Evolutionary conservation across 2,329 filamentous ascomycete species (phyloP), one percentile per base, ranked within the genome.

Genomic region (Whalleya microplaca): DNA sequence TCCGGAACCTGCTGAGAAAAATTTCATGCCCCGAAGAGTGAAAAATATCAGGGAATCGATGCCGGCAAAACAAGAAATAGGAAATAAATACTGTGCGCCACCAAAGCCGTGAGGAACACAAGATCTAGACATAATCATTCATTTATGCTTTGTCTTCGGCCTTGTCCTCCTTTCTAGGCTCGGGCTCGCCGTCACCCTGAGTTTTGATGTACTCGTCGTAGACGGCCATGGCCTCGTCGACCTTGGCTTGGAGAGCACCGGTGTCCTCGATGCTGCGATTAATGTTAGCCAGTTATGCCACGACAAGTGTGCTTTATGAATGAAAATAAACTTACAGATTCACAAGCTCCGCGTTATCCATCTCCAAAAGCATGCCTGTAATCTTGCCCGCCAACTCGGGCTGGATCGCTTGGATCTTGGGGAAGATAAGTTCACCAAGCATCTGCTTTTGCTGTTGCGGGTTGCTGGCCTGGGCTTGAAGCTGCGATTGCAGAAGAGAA

Each of bases 161-260:
- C 67, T 82, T 78, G 65, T 77, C 77, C 73, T 84, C 82, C 71
- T 79, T 77, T 47, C 69, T 66, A 48, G 58, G 60, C 47, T 75
- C 76, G 37, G 62, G 72, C 40, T 72, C 73, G 2, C 66, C 61
- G 21, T 51, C 64, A 50, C 72, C 72, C 74, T 95, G 91, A 72
- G 85, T 86, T 87, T 98, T 98, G 80, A 98, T 89, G 77, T 99
- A 99, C 78, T 99, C 95, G 72, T 99, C 92, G 76, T 98, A 99
- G 69, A 99, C 95, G 67, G 86, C 91, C 73, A 99, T 89, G 66
- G 95, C 95, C 82, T 99, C 95, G 59, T 96, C 92, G 58, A 99
- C 95, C 89, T 99, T 99, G 76, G 88, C 86, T 74, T 92, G 91
- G 58, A 99, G 89, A 73, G 93, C 91, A 68, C 81, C 79, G 46